Percentiles rank a stretch among this genome's conserved stretches.
phyloP scores from a whole-genome alignment of 352 stramenopile genomes.

The Phytophthora colocasiae region DNA sequence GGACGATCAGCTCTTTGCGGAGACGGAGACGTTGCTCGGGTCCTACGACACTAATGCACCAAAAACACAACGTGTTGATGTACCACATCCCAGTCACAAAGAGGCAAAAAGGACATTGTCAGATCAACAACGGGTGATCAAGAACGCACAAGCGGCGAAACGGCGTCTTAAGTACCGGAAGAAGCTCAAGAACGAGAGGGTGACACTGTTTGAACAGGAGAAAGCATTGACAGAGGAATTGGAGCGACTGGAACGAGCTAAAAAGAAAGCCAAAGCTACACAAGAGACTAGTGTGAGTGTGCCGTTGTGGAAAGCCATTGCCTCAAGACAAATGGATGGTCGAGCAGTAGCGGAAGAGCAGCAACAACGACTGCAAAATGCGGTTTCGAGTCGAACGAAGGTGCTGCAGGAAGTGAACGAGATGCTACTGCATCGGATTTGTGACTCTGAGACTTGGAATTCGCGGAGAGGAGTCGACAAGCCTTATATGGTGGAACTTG shows the following conservation, averaged over 20 bases:
- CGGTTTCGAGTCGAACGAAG: constrained; percentile 20
- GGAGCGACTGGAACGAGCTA: constrained; percentile 2
- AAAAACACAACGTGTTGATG: constrained; percentile 11
- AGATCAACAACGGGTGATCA: constrained; percentile 1
- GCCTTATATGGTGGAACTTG: not conserved
- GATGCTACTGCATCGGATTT: constrained; percentile 9
- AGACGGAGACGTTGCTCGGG: constrained; percentile 16
- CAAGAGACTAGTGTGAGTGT: not conserved
- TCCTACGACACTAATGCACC: not conserved
- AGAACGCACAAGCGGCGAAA: constrained; percentile 24
- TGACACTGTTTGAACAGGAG: constrained; percentile 23
- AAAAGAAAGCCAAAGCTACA: constrained; percentile 12
- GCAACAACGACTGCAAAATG: constrained; percentile 16
- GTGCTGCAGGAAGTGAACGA: constrained; percentile 24
- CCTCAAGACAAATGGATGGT: constrained; percentile 30
- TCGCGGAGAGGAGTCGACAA: too few relatives aligned
- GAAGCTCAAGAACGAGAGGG: constrained; percentile 38
- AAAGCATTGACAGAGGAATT: constrained; percentile 20
- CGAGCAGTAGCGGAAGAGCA: constrained; percentile 29
- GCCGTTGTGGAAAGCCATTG: constrained; percentile 25
- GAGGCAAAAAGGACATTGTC: not conserved
- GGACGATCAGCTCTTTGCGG: constrained; percentile 23
- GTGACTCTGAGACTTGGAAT: not conserved
- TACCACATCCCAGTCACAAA: not conserved
- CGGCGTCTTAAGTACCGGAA: constrained; percentile 36